These are phyloP conservation scores for Eucalyptus globulus DNA, from an alignment of 345 rosid species.

Conservation along the genomic window DNA sequence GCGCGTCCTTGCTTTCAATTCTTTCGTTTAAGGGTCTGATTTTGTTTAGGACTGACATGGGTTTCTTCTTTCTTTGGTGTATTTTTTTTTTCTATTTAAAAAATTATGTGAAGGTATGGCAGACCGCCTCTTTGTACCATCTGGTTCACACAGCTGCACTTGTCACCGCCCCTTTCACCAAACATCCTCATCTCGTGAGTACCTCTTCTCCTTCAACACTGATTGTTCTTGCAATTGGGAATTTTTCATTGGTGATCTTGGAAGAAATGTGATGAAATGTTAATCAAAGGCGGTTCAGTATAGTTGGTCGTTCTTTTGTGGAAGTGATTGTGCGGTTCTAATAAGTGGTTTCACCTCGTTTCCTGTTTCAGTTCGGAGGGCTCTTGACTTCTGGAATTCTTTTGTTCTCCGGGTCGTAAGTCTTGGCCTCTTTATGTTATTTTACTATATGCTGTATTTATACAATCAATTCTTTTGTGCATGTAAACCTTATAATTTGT, in stretches of 20 bases:
- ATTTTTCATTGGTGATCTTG: neutral
- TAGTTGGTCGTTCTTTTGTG: neutral
- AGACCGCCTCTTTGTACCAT: slow-evolving; percentile 88
- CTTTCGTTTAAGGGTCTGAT: neutral
- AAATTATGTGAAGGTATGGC: slow-evolving; percentile 57
- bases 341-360: neutral
- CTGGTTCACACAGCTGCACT: slow-evolving; percentile 89
- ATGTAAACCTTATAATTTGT: neutral
- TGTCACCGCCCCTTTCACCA: slow-evolving; percentile 66
- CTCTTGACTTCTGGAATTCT: slow-evolving; percentile 79
- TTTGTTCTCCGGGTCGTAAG: slow-evolving; percentile 89
- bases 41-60: neutral
- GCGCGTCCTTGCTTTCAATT: neutral
- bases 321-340: neutral
- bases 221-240: neutral
- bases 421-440: neutral
- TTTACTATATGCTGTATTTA: neutral
- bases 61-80: neutral
- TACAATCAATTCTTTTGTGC: neutral
- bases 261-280: neutral
- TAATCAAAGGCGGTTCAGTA: neutral
- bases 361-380: slow-evolving; percentile 66
- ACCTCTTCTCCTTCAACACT: neutral
- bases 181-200: slow-evolving; percentile 57
- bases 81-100: neutral